Conservation (phyloP, 129 eudicot species). For the sunflower (Helianthus annuus) region HanXRQr2.0-SUNRISE NC_035446.2:134871963-134872462, state of each 20-base stretch:
- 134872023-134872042: conserved; percentile 44
- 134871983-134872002: conserved; percentile 12
- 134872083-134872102: conserved; percentile 70
- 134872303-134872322: conserved; percentile 69
- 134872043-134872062: conserved; percentile 37
- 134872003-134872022: conserved; percentile 39
- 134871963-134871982: conserved; percentile 33
- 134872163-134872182: not conserved
- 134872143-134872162: not conserved
- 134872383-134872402: conserved; percentile 88
- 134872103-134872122: conserved; percentile 64
- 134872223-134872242: conserved; percentile 90
- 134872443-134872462: conserved; percentile 90
- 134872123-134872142: conserved; percentile 65
- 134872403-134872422: conserved; percentile 77
- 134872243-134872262: conserved; percentile 81
- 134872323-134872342: conserved; percentile 90
- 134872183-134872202: not conserved
- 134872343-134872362: conserved; percentile 96
- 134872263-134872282: conserved; percentile 90
- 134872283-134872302: conserved; percentile 75
- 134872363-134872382: conserved; percentile 85
- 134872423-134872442: conserved; percentile 71
- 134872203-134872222: conserved; percentile 23
- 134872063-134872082: conserved; percentile 62